These are phyloP conservation scores for Wickerhamomyces sydowiorum DNA, from an alignment of 805 yeast genomes.

Conservation along the genomic window DNA sequence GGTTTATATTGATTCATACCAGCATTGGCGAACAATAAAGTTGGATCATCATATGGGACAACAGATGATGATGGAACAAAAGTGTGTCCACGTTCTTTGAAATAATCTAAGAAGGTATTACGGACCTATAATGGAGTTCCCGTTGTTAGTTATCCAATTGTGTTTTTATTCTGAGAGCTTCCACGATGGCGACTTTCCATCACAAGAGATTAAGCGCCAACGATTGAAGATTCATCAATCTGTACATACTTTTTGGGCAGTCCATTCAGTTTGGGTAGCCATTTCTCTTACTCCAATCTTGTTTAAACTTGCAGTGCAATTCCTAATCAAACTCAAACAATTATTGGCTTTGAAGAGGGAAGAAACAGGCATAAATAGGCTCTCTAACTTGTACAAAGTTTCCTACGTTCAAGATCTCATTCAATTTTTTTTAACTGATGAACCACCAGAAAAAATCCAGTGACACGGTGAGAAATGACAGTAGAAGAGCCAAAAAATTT, in stretches of 20 bases:
- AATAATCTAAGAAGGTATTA: slow-evolving; percentile 78
- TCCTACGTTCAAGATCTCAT: background rate
- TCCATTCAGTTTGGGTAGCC: slow-evolving; percentile 26
- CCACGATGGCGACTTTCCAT: background rate
- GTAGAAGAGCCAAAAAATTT: background rate
- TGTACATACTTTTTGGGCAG: slow-evolving; percentile 22
- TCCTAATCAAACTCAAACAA: slow-evolving; percentile 7
- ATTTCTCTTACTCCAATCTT: slow-evolving; percentile 13
- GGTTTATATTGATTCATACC: slow-evolving; percentile 99
- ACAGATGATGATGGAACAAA: slow-evolving; percentile 92
- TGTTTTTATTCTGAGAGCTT: background rate
- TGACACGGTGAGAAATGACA: background rate
- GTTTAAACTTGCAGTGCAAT: slow-evolving; percentile 5
- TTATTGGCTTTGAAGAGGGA: slow-evolving; percentile 2
- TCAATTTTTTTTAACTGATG: background rate
- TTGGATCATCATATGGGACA: slow-evolving; percentile 97
- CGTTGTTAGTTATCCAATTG: slow-evolving; percentile 1
- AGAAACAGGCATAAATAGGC: background rate
- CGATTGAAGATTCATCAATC: background rate
- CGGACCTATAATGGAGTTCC: slow-evolving; percentile 45
- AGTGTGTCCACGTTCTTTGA: slow-evolving; percentile 62
- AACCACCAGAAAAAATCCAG: background rate
- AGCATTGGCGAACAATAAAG: slow-evolving; percentile 93
- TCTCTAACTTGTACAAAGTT: background rate
- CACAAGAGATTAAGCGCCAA: background rate